Evolutionary conservation across 1,284 basidiomycete genomes (phyloP).

Genomic region (Tylopilus sp.): DNA sequence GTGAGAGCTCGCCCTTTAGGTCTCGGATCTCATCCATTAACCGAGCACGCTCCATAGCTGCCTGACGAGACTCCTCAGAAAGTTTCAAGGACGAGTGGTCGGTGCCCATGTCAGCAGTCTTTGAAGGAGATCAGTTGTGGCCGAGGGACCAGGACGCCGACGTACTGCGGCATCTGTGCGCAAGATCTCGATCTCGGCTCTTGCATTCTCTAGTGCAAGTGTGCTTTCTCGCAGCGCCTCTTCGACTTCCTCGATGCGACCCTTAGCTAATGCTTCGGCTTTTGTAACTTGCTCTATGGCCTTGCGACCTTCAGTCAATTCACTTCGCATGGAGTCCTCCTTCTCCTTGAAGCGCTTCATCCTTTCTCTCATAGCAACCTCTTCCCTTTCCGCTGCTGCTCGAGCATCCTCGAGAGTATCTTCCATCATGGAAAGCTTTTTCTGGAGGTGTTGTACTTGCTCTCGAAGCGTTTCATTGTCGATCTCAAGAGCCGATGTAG

Average conservation of each 20-base stretch:
- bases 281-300: slow-evolving; percentile 61
- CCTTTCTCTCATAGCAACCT: slow-evolving; percentile 58
- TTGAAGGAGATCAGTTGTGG: slow-evolving; percentile 10
- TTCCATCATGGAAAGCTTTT: slow-evolving; percentile 71
- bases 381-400: slow-evolving; percentile 68
- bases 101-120: slow-evolving; percentile 27
- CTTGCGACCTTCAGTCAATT: slow-evolving; percentile 57
- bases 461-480: slow-evolving; percentile 90
- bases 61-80: slow-evolving; percentile 39
- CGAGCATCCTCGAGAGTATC: slow-evolving; percentile 82
- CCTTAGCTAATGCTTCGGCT: slow-evolving; percentile 58
- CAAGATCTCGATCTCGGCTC: slow-evolving; percentile 84
- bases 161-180: slow-evolving; percentile 73
- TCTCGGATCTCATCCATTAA: slow-evolving; percentile 51
- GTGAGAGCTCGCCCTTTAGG: slow-evolving; percentile 44
- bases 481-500: slow-evolving; percentile 71
- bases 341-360: slow-evolving; percentile 71
- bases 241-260: slow-evolving; percentile 76
- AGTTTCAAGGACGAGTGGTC: slow-evolving; percentile 35
- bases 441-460: slow-evolving; percentile 81
- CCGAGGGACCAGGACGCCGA: slow-evolving; percentile 9
- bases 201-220: slow-evolving; percentile 84
- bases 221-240: slow-evolving; percentile 85
- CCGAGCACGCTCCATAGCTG: slow-evolving; percentile 41
- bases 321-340: slow-evolving; percentile 67